These are phyloP conservation scores for Skeletonema menzelii DNA, from an alignment of 108 stramenopile species.

Conservation along the genomic window DNA sequence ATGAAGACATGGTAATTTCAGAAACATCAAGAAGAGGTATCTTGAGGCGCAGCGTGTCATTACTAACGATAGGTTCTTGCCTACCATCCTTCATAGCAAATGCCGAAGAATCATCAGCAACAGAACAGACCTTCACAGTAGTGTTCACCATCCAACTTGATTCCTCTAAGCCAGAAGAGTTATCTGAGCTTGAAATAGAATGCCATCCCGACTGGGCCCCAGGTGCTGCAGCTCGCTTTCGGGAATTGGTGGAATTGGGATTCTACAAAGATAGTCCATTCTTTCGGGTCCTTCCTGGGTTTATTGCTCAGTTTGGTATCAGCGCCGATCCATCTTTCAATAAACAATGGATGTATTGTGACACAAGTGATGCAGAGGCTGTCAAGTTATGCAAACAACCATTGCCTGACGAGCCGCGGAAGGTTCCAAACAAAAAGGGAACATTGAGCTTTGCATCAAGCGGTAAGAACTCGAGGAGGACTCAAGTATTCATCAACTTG, in stretches of 20 bases:
- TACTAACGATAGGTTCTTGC: not conserved
- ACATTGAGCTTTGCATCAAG: conserved; percentile 55
- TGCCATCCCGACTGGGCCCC: conserved; percentile 43
- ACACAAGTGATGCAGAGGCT: not conserved
- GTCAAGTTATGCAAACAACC: conserved; percentile 10
- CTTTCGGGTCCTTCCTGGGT: conserved; percentile 60
- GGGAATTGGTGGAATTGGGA: conserved; percentile 34
- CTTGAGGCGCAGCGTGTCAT: not conserved
- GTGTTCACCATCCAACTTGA: not conserved
- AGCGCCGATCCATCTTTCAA: conserved; percentile 35
- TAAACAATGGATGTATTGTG: conserved; percentile 32
- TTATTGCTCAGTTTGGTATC: conserved; percentile 72
- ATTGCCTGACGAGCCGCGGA: conserved; percentile 56
- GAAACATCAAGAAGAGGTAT: not conserved
- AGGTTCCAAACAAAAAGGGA: conserved; percentile 46
- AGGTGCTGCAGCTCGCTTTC: conserved; percentile 52
- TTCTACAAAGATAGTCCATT: conserved; percentile 50
- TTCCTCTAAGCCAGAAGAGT: not conserved
- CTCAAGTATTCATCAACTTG: conserved; percentile 65
- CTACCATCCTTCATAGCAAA: not conserved
- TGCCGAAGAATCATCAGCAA: not conserved
- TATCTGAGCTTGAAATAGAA: conserved; percentile 30
- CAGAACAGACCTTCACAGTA: not conserved
- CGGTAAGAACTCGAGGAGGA: conserved; percentile 53
- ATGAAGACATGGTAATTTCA: not conserved